Evolutionary conservation across 179 eudicot species (phyloP).

Genomic region (Beta macrorhiza): DNA sequence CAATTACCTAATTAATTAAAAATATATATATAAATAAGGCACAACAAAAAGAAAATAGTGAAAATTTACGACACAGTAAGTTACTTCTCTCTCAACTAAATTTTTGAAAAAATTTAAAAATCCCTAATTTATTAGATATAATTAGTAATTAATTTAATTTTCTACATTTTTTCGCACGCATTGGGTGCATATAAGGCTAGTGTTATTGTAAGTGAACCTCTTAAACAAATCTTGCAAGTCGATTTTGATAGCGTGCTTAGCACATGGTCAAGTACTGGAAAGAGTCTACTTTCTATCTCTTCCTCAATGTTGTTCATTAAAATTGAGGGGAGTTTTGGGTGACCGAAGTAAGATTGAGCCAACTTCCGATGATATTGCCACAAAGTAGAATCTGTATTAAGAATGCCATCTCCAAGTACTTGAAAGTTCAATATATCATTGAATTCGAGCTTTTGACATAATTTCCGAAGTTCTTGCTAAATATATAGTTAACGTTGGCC

Average conservation of each 20-base stretch:
- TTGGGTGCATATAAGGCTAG: too few species aligned
- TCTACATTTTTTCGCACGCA: too few species aligned
- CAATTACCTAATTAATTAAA: too few species aligned
- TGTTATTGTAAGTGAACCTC: not conserved
- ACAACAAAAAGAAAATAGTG: too few species aligned
- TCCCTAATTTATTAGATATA: too few species aligned
- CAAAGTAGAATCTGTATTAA: constrained; percentile 33
- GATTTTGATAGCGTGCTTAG: not conserved
- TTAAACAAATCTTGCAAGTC: not conserved
- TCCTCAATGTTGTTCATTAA: constrained; percentile 35
- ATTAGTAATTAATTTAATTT: too few species aligned
- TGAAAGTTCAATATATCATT: constrained; percentile 35
- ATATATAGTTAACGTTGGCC: constrained; percentile 37
- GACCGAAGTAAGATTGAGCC: not conserved
- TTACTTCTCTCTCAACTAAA: too few species aligned
- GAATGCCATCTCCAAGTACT: constrained; percentile 45
- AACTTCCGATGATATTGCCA: not conserved
- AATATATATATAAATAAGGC: too few species aligned
- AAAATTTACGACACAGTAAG: too few species aligned
- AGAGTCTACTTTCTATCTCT: constrained; percentile 26
- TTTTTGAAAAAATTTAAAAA: too few species aligned
- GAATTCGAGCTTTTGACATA: constrained; percentile 34
- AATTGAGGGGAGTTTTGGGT: not conserved
- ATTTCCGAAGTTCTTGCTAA: constrained; percentile 27
- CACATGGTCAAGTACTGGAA: constrained; percentile 26